A percentile compares a stretch with the other conserved stretches of the same genome.
These are phyloP conservation scores for Boletus pseudopeckii DNA, from an alignment of 768 basidiomycete genomes.

Conservation along the genomic window DNA sequence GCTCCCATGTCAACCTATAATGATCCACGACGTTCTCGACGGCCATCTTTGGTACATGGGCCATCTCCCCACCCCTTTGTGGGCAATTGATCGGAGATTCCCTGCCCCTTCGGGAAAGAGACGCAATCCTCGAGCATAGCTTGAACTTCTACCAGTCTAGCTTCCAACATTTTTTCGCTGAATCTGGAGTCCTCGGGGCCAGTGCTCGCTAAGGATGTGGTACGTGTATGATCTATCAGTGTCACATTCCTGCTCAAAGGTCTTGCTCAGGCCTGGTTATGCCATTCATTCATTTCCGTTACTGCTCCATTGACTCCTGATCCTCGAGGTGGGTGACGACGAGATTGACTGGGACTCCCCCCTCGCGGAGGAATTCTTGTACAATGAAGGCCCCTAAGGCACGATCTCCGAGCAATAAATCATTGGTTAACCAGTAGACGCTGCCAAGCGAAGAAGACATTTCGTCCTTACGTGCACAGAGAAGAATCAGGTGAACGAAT, in stretches of 20 bases:
- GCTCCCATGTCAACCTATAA: background rate
- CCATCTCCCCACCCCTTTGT: background rate
- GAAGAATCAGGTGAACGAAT: conserved; percentile 35
- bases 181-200: background rate
- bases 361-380: conserved; percentile 33
- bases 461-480: conserved; percentile 30
- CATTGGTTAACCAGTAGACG: conserved; percentile 33
- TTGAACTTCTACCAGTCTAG: background rate
- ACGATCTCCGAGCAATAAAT: conserved; percentile 30
- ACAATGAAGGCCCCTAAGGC: conserved; percentile 35
- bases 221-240: conserved; percentile 15
- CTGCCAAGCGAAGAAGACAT: conserved; percentile 20
- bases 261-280: background rate
- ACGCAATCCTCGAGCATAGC: conserved; percentile 1
- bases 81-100: background rate
- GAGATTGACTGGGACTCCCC: conserved; percentile 32
- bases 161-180: background rate
- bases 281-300: background rate
- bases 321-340: conserved; percentile 34
- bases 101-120: background rate
- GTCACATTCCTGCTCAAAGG: background rate
- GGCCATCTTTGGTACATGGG: too few relatives aligned
- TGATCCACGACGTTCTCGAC: background rate
- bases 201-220: conserved; percentile 3
- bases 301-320: conserved; percentile 23